Conservation (phyloP, 106 monocot species). For the Cymbidium sinense region DNA sequence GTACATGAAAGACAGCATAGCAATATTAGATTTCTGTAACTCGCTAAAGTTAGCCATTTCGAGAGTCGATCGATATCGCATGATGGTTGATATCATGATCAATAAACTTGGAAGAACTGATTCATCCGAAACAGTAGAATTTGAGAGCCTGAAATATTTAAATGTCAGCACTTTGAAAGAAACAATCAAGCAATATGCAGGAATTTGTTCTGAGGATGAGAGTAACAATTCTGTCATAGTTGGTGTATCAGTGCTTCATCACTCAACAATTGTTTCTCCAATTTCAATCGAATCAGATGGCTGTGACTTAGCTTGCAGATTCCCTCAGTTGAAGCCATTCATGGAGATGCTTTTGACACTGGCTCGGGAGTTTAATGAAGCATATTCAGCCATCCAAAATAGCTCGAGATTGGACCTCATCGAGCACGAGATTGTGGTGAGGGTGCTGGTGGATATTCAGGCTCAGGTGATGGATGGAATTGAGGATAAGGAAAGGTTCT, state of each 20-base stretch:
- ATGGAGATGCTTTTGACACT: conserved; percentile 18
- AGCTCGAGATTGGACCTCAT: background rate
- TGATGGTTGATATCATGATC: conserved; percentile 27
- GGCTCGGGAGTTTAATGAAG: conserved; percentile 14
- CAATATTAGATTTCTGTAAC: conserved; percentile 61
- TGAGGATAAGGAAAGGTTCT: conserved; percentile 7
- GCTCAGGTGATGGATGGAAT: conserved; percentile 12
- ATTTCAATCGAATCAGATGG: conserved; percentile 12
- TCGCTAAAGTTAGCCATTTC: conserved; percentile 42
- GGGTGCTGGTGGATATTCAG: conserved; percentile 25
- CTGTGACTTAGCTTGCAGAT: background rate
- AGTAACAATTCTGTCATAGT: conserved; percentile 23
- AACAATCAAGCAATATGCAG: background rate
- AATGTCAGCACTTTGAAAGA: background rate
- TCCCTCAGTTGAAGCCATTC: conserved; percentile 24
- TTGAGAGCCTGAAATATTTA: background rate
- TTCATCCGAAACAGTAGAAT: background rate
- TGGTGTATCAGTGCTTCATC: conserved; percentile 27
- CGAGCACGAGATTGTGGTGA: conserved; percentile 36
- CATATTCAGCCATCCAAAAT: background rate
- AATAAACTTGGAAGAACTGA: conserved; percentile 1
- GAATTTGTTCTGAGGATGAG: conserved; percentile 6
- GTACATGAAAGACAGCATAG: conserved; percentile 53
- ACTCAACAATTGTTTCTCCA: conserved; percentile 27
- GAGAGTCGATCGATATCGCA: conserved; percentile 35